Evolutionary conservation across 23 red algal genomes (phyloP), one percentile per base, ranked within the genome.

Genomic region (Gracilaria gracilis): DNA sequence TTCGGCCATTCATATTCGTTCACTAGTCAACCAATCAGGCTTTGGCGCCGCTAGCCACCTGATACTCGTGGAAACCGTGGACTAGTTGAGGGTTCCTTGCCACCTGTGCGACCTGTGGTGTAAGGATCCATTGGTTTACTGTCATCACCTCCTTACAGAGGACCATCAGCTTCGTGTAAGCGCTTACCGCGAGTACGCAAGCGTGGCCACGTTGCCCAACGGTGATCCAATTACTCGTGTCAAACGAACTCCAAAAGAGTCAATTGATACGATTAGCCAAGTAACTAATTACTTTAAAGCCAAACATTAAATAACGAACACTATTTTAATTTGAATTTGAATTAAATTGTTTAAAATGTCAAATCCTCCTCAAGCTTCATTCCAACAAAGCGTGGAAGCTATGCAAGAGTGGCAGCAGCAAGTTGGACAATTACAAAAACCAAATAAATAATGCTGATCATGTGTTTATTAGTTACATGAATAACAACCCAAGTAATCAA

Each of bases 131-230:
- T 21, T 66, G 21, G 21, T 21, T 15, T 66, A 66, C 61, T 29
- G 61, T 66, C 61, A 66, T 66, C 61, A 66, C 61, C 24, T 9
- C 11, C 61, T 66, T 7, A 66, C 61, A 66, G 61, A 66, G 24
- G 61, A 29, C 7, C 61, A 66, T 66, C 61, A 66, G 29, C 61
- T 29, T 33, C 61, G 61, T 29, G 9, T 66, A 29, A 29, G n/a
- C 21, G 61, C 61, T 7, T 66, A 15, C 29, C 61, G 9, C 9
- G 61, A 66, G 24, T 66, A 66, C 61, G 61, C 61, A 15, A 15
- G 7, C 61, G 61, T 66, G 24, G 61, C n/a, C 9, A 15, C 24
- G 9, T 8, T 51, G n/a, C n/a, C n/a, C n/a, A n/a, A n/a, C n/a
- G n/a, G n/a, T n/a, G n/a, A n/a, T n/a, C n/a, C n/a, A n/a, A n/a